Conservation (phyloP, 441 rosid genomes). For the Gossypium gossypioides region DNA sequence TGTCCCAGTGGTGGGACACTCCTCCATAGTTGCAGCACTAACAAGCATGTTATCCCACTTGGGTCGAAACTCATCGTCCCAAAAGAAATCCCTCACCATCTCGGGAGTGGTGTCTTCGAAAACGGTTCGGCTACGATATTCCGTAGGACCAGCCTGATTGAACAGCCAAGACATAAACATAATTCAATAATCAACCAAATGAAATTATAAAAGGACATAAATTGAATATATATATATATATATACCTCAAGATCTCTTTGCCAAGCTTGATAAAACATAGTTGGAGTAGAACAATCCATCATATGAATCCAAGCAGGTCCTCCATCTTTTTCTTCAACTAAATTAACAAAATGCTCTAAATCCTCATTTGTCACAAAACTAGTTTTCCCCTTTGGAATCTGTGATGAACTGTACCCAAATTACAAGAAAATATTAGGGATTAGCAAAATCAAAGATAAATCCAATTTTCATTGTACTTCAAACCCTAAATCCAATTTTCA, state of each 20-base stretch:
- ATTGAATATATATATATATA: too few species aligned
- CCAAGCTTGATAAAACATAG: slow-evolving; percentile 80
- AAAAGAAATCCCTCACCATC: slow-evolving; percentile 77
- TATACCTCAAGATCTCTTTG: slow-evolving; percentile 71
- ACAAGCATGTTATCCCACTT: slow-evolving; percentile 88
- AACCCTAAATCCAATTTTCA: background rate
- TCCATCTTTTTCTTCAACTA: slow-evolving; percentile 80
- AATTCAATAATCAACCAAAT: slow-evolving; percentile 20
- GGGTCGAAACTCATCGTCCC: slow-evolving; percentile 75
- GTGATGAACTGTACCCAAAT: slow-evolving; percentile 29
- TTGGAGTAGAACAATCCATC: slow-evolving; percentile 75
- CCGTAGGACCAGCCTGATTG: slow-evolving; percentile 69
- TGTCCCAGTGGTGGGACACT: slow-evolving; percentile 60
- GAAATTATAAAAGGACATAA: background rate
- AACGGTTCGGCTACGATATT: slow-evolving; percentile 73
- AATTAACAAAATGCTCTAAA: slow-evolving; percentile 50
- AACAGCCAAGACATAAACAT: slow-evolving; percentile 6
- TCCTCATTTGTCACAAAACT: slow-evolving; percentile 46
- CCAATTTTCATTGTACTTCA: background rate
- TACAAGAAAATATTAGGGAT: background rate
- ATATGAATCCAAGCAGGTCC: slow-evolving; percentile 90
- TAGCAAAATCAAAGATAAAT: slow-evolving; percentile 7
- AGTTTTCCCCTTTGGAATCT: slow-evolving; percentile 23
- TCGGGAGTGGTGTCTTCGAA: slow-evolving; percentile 87
- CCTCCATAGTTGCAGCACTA: slow-evolving; percentile 48